phyloP scores from a whole-genome alignment of 768 basidiomycete genomes.

The Pleurotus djamor region DNA sequence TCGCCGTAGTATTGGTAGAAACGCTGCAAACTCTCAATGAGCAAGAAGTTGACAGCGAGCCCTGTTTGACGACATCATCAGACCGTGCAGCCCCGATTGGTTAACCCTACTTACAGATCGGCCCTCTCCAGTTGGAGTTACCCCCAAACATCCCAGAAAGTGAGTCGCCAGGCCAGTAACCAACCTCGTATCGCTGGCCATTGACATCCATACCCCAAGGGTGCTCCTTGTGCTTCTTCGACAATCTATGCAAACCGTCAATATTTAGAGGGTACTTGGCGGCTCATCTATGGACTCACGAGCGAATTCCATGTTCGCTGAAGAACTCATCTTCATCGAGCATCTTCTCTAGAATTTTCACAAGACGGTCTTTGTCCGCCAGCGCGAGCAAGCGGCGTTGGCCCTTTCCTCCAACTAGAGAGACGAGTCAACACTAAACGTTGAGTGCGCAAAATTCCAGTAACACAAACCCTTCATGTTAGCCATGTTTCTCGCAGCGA shows the following conservation, averaged over 20 bases:
- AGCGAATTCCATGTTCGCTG: conserved; percentile 93
- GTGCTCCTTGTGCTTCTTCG: conserved; percentile 84
- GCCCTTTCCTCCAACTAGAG: conserved; percentile 61
- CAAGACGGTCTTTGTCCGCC: conserved; percentile 87
- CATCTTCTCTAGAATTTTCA: conserved; percentile 93
- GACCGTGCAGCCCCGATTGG: not conserved
- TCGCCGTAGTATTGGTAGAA: conserved; percentile 99
- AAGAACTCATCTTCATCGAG: conserved; percentile 96
- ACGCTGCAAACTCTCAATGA: conserved; percentile 94
- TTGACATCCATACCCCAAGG: conserved; percentile 97
- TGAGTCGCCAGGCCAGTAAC: conserved; percentile 98
- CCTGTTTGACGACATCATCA: conserved; percentile 38
- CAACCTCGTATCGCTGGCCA: conserved; percentile 87
- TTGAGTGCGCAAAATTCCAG: not conserved
- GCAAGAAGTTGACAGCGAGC: conserved; percentile 94
- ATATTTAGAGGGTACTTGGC: not conserved
- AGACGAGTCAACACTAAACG: not conserved
- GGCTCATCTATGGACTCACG: conserved; percentile 51
- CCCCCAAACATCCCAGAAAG: conserved; percentile 97
- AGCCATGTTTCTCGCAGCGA: conserved; percentile 91
- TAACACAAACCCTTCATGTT: conserved; percentile 77
- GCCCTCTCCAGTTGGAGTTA: conserved; percentile 98
- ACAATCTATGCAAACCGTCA: conserved; percentile 51
- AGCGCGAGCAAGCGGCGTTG: conserved; percentile 88
- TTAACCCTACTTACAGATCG: conserved; percentile 56